Conservation (phyloP, 345 rosid genomes). For the Noccaea bulbosa region DNA sequence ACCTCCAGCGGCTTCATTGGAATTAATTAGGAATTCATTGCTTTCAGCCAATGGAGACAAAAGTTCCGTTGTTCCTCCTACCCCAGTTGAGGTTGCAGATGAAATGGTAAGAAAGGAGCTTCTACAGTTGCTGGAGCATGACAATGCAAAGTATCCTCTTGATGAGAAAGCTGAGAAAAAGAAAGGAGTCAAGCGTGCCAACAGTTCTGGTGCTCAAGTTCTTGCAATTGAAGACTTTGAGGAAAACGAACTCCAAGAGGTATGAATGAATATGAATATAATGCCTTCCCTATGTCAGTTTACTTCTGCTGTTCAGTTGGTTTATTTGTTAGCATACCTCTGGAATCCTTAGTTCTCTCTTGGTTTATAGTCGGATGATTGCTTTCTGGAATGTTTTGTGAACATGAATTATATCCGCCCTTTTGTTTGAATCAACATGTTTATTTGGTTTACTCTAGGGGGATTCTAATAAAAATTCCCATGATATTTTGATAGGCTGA, state of each 20-base stretch:
- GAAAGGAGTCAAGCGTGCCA: conserved; percentile 74
- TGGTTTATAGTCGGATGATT: conserved; percentile 16
- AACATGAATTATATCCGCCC: not conserved
- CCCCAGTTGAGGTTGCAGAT: conserved; percentile 84
- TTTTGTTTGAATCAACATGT: conserved; percentile 28
- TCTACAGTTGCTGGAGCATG: conserved; percentile 77
- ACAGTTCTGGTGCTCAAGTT: conserved; percentile 54
- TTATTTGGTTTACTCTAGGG: not conserved
- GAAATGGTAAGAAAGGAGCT: conserved; percentile 87
- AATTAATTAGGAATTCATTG: conserved; percentile 78
- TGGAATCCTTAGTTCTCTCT: conserved; percentile 5
- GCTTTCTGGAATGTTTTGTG: not conserved
- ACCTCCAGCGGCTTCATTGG: conserved; percentile 91
- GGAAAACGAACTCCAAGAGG: conserved; percentile 81
- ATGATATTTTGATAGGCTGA: conserved; percentile 62
- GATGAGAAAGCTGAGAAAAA: conserved; percentile 80
- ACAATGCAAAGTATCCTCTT: conserved; percentile 98
- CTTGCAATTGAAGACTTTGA: conserved; percentile 79
- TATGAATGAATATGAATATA: conserved; percentile 39
- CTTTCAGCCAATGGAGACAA: conserved; percentile 82
- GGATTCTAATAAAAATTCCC: conserved; percentile 11
- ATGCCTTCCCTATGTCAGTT: not conserved
- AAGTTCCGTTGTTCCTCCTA: conserved; percentile 94
- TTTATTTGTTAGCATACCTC: not conserved
- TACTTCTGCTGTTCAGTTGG: conserved; percentile 19